A percentile compares a stretch with the other conserved stretches of the same genome.
These are phyloP conservation scores for Corymbia calophylla DNA, from an alignment of 441 rosid genomes.

Conservation along the genomic window DNA sequence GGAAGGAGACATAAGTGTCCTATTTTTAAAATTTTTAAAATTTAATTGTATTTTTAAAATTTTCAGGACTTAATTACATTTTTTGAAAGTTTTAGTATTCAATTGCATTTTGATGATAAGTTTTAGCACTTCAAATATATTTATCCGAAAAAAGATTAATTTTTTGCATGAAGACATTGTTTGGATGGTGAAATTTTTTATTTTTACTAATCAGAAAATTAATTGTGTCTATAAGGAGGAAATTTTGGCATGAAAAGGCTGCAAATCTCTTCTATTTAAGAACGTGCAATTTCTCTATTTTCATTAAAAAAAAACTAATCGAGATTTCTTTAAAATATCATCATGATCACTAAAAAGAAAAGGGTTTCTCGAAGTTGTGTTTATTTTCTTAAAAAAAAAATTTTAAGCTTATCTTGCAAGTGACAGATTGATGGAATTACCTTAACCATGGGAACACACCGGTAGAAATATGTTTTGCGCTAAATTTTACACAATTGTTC, in stretches of 20 bases:
- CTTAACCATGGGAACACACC: neutral
- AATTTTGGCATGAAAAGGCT: neutral
- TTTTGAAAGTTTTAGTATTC: no score
- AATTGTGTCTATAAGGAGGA: neutral
- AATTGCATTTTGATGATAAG: no score
- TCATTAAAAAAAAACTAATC: neutral
- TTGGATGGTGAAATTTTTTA: neutral
- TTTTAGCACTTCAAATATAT: no score
- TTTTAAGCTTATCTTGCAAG: neutral
- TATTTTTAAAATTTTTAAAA: no score
- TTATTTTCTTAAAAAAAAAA: neutral
- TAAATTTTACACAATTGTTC: neutral
- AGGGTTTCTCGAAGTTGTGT: neutral
- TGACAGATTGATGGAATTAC: neutral
- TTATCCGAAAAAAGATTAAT: neutral
- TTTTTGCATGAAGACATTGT: neutral
- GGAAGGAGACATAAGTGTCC: no score
- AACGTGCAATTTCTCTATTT: neutral
- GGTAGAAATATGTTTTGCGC: neutral
- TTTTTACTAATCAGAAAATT: neutral
- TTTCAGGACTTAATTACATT: no score
- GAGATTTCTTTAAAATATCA: neutral
- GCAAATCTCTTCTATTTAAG: neutral
- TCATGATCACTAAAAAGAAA: neutral
- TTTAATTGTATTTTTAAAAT: no score